Conservation (phyloP, 129 eudicot genomes). For the Dittrichia graveolens region DNA sequence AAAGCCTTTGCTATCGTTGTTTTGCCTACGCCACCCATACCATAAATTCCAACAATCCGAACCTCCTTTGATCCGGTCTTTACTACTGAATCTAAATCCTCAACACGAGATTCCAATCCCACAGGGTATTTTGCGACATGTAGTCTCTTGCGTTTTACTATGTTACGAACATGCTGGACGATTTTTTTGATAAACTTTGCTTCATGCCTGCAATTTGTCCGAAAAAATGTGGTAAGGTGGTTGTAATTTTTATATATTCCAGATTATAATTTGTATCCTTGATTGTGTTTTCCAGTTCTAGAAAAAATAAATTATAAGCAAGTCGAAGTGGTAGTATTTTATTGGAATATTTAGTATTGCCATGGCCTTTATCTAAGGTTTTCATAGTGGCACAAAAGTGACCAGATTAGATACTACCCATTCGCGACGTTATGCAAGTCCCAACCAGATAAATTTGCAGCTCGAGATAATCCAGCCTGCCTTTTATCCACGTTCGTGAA, state of each 20-base stretch:
- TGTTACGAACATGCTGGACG: conserved; percentile 15
- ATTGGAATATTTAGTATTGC: too few species aligned
- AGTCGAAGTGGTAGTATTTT: background rate
- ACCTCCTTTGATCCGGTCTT: conserved; percentile 21
- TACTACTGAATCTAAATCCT: background rate
- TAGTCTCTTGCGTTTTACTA: conserved; percentile 8
- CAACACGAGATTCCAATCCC: conserved; percentile 33
- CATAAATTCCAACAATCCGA: conserved; percentile 27
- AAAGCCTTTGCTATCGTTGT: conserved; percentile 31
- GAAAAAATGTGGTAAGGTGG: background rate
- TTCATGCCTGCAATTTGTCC: conserved; percentile 24
- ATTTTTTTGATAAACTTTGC: conserved; percentile 31
- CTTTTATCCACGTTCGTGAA: conserved; percentile 20
- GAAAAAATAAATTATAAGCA: too few species aligned
- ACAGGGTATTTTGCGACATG: conserved; percentile 30
- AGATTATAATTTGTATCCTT: too few species aligned
- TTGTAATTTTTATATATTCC: too few species aligned
- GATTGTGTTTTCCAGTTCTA: too few species aligned
- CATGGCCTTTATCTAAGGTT: too few species aligned
- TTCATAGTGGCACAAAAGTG: background rate
- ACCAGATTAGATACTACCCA: conserved; percentile 21
- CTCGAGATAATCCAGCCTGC: conserved; percentile 5
- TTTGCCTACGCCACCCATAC: conserved; percentile 39
- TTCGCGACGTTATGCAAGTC: conserved; percentile 19
- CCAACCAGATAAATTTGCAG: conserved; percentile 29